Evolutionary conservation across 768 basidiomycete genomes (phyloP), one percentile per base, ranked within the genome.

Genomic region (Plicaturopsis crispa): DNA sequence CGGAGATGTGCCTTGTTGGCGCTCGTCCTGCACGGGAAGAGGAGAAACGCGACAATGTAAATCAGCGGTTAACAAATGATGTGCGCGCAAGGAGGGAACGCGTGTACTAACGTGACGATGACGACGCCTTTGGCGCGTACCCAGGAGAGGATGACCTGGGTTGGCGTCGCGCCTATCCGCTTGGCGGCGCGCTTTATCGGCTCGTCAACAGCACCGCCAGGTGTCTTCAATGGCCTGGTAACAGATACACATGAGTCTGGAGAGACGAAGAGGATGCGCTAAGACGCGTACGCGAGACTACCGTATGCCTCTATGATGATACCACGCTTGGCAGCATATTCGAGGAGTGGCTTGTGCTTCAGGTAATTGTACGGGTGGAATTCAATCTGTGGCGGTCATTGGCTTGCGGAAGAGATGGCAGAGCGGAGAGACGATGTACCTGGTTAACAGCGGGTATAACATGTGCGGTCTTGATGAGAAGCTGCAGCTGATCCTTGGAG

Each of bases 381-480:
- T 16, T 49, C 44, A 24, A 74, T 69, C 65, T 73, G 44, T 19
- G 12, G 13, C 10, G 19, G 21, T 13, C n/a, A n/a, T n/a, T 6
- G 18, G 13, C n/a, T 16, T 10, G 8, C 17, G 34, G 32, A 30
- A 36, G 10, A 13, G 21, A 28, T 11, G 21, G 18, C 19, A 34
- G 13, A 18, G 13, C 22, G 35, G 17, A 8, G 3, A 22, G 28
- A 24, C 12, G 12, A 47, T 43, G 3, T 14, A 76, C 81, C 63
- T 87, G 84, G 50, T 88, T 84, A 28, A 80, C 80, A 1, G 74
- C 78, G 3, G 84, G 84, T 24, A 66, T 73, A 46, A 79, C 56
- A 24, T 59, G 63, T 1, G 78, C 75, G 1, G 56, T 51, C 47
- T 70, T 71, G 37, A 77, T 38, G 4, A 85, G 44, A 3, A 54